Base-by-base conservation (phyloP, 1,284 basidiomycete genomes). In the Cutaneotrichosporon daszewskae region DNA sequence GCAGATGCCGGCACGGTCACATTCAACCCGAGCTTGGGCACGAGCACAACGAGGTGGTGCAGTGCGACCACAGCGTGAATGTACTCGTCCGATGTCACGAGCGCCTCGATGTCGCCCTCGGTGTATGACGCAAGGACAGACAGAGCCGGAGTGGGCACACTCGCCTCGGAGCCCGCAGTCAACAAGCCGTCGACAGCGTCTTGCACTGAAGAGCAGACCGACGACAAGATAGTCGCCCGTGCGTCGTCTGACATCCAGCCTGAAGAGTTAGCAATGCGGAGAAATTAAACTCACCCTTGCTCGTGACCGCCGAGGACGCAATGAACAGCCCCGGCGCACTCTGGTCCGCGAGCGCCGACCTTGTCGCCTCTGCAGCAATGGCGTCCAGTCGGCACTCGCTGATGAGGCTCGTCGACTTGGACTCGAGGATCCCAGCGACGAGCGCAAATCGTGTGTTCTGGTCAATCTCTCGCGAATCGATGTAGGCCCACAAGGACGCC, bases 191-290 rank as follows among this genome's bases (percentile, higher is more conserved):
- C 68, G n/a, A 59, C 56, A 0, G 71, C 59, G 49, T 77, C 75
- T 54, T 77, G 75, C 29, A 77, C 72, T 0, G 73, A 69, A 3
- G 72, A 59, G 49, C 73, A 74, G 18, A 69, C 60, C 2, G 71
- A 51, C 4, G 57, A 54, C 13, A 68, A 54, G 17, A 67, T 47
- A 5, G 52, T 50, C 14, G 57, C 45, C 8, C 62, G 43, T 2
- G 60, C 51, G 3, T 60, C 52, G 4, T 32, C 9, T 1, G 66
- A 66, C 5, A 68, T 39, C 45, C 52, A 47, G 5, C 32, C 26
- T 43, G 40, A 4, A 22, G 5, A 12, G 31, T 38, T 23, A 38
- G 36, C 11, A 16, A 11, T 13, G 2, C 5, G 11, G 7, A 3
- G 3, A 17, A 6, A 2, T 11, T 20, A 10, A 27, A 33, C 43